A percentile compares a stretch with the other conserved stretches of the same genome.
Evolutionary conservation across 768 basidiomycete genomes (phyloP).

Genomic region (Cystobasidium onofrii): DNA sequence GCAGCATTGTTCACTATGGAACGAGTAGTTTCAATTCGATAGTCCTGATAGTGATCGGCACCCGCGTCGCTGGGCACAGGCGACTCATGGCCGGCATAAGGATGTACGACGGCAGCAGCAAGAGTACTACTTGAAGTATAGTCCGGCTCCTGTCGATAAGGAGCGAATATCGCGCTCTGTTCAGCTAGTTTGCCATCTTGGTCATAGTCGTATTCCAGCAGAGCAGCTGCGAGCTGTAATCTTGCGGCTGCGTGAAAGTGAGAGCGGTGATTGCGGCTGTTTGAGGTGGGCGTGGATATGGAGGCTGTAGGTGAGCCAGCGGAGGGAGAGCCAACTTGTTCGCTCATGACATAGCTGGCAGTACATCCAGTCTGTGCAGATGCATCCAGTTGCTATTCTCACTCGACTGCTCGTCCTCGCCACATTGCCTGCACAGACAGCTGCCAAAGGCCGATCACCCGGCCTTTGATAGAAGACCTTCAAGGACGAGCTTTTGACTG

Average conservation of each 20-base stretch:
- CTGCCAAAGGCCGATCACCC: no score
- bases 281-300: neutral
- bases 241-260: constrained; percentile 14
- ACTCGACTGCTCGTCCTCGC: neutral
- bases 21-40: neutral
- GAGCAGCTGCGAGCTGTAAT: constrained; percentile 19
- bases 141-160: constrained; percentile 3
- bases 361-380: no score
- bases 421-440: neutral
- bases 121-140: neutral
- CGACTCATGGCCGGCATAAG: neutral
- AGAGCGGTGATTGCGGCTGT: neutral
- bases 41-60: neutral
- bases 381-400: no score
- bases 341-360: neutral
- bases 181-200: constrained; percentile 17
- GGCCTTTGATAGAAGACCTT: no score
- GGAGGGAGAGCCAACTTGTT: no score
- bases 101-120: neutral
- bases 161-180: constrained; percentile 22
- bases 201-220: neutral
- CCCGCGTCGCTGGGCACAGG: neutral
- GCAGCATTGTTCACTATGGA: neutral
- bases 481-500: no score
- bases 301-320: neutral